A percentile compares a stretch with the other conserved stretches of the same genome.
phyloP scores from a whole-genome alignment of 306 rosid species.

The Prunus armeniaca region DNA sequence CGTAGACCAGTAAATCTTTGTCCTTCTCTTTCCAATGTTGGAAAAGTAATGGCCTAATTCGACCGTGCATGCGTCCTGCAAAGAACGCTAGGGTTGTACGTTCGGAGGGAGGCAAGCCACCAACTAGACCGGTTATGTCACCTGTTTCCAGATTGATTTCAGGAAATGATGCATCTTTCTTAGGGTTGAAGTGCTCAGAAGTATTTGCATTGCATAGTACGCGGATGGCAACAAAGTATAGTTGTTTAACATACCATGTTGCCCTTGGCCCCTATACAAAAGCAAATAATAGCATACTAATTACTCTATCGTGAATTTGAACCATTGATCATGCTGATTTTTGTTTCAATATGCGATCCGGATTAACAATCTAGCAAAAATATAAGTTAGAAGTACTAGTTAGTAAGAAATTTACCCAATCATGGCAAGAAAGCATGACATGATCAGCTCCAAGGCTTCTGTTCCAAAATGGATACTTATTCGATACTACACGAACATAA shows the following conservation, averaged over 20 bases:
- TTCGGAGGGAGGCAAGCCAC: constrained; percentile 29
- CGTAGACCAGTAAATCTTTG: constrained; percentile 38
- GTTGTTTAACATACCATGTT: constrained; percentile 55
- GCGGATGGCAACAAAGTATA: constrained; percentile 50
- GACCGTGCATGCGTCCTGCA: constrained; percentile 50
- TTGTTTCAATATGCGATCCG: not conserved
- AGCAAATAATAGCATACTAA: not conserved
- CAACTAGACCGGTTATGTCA: constrained; percentile 29
- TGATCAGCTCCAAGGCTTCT: constrained; percentile 70
- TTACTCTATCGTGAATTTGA: not conserved
- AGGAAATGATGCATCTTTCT: constrained; percentile 67
- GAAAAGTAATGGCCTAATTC: constrained; percentile 45
- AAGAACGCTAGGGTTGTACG: constrained; percentile 48
- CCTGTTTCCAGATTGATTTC: constrained; percentile 51
- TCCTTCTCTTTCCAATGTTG: constrained; percentile 49
- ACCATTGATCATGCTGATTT: not conserved
- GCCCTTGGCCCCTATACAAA: constrained; percentile 49
- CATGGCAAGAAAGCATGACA: constrained; percentile 67
- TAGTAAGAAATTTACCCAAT: constrained; percentile 46
- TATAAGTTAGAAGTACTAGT: not conserved
- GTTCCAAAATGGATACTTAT: constrained; percentile 54
- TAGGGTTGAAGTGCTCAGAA: constrained; percentile 59
- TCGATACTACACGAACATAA: constrained; percentile 45
- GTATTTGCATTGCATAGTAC: constrained; percentile 55
- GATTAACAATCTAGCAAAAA: not conserved